phyloP scores from a whole-genome alignment of 1,284 basidiomycete genomes.

The Trichosporon ovoides region DNA sequence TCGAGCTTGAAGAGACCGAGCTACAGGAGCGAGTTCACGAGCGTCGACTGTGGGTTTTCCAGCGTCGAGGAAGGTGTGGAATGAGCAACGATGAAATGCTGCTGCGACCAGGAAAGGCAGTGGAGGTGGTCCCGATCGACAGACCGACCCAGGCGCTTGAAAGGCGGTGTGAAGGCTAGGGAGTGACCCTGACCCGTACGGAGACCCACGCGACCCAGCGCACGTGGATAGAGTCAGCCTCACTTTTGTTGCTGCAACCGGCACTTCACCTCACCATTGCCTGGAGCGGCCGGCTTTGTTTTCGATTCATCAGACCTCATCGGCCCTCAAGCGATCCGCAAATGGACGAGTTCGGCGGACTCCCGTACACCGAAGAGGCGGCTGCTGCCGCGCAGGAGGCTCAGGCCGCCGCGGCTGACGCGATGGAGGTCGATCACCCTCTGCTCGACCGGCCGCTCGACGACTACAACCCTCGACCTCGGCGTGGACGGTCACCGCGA shows the following conservation, averaged over 20 bases:
- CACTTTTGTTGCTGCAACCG: not conserved
- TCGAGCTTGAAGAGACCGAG: not conserved
- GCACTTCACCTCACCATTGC: no score
- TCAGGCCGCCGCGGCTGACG: not conserved
- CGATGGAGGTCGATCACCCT: constrained; percentile 18
- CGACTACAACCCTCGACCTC: constrained; percentile 23
- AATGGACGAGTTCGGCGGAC: constrained; percentile 19
- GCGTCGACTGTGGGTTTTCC: no score
- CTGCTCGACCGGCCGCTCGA: constrained; percentile 37
- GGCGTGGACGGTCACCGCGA: not conserved
- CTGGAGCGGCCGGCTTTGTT: no score
- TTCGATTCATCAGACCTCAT: not conserved
- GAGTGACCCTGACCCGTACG: not conserved
- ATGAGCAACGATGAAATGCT: not conserved
- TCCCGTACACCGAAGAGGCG: constrained; percentile 34
- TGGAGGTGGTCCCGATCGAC: not conserved
- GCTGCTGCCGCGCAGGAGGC: not conserved
- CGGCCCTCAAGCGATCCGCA: not conserved
- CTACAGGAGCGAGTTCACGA: not conserved
- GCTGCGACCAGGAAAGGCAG: no score
- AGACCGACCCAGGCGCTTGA: not conserved
- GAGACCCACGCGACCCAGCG: not conserved
- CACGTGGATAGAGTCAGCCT: constrained; percentile 3
- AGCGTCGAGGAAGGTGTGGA: no score
- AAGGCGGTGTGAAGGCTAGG: not conserved